Evolutionary conservation across 176 grass and related monocot genomes (phyloP).

Genomic region (Juncus inflexus): DNA sequence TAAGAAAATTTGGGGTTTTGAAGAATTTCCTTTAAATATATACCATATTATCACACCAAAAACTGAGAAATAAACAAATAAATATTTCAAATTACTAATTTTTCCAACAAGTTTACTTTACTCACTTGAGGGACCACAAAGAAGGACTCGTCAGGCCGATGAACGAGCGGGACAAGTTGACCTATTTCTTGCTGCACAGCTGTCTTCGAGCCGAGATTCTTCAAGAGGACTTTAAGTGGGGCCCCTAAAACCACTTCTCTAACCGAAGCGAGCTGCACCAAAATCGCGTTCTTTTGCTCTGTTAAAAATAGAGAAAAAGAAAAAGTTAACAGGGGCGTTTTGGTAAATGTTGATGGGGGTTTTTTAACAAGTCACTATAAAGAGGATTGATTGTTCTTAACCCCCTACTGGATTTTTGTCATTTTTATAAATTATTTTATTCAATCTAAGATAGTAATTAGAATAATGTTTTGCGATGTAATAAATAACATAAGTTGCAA

Average conservation of each 20-base stretch:
- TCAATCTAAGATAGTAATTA: too few species aligned
- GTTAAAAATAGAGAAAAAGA: conserved; percentile 37
- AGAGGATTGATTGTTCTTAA: too few species aligned
- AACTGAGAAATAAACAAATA: background rate
- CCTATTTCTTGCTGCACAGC: conserved; percentile 55
- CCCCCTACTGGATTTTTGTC: too few species aligned
- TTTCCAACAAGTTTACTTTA: background rate
- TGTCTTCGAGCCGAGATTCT: conserved; percentile 67
- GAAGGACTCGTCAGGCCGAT: conserved; percentile 92
- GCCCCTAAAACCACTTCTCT: conserved; percentile 96
- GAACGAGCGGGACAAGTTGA: conserved; percentile 89
- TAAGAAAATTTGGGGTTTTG: too few species aligned
- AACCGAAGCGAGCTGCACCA: conserved; percentile 90
- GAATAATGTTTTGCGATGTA: too few species aligned
- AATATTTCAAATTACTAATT: background rate
- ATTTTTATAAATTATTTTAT: too few species aligned
- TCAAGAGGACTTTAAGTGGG: conserved; percentile 79
- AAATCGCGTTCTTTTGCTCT: conserved; percentile 79
- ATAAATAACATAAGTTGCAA: too few species aligned
- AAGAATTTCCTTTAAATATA: background rate
- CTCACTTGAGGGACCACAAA: conserved; percentile 86
- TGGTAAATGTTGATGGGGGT: too few species aligned
- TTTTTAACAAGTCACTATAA: too few species aligned
- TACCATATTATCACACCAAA: background rate
- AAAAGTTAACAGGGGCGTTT: background rate